Evolutionary conservation across 164 flowering plant genomes (phyloP).

Genomic region (Cinnamomum micranthum): DNA sequence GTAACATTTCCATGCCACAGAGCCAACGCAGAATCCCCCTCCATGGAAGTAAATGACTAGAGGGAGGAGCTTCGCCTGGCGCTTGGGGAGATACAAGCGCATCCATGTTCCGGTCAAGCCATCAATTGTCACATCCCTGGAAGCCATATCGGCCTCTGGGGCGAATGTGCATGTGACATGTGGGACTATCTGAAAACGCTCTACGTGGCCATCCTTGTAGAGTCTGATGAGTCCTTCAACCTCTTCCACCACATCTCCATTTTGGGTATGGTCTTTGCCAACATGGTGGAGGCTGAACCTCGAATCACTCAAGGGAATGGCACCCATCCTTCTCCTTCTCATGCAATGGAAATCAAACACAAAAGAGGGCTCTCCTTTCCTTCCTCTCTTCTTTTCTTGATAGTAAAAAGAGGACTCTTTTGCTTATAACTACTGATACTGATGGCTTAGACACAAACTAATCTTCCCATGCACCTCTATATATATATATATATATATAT

Average conservation of each 20-base stretch:
- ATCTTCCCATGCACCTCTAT: background rate
- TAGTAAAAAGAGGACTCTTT: too few species aligned
- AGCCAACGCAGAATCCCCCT: conserved; percentile 63
- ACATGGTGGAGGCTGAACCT: conserved; percentile 16
- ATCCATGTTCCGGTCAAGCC: conserved; percentile 37
- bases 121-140: conserved; percentile 44
- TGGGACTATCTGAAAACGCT: conserved; percentile 45
- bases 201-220: conserved; percentile 54
- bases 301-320: conserved; percentile 28
- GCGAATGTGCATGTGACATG: conserved; percentile 25
- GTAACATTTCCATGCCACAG: conserved; percentile 59
- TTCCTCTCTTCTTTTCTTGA: too few species aligned
- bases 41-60: conserved; percentile 59
- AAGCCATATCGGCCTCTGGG: conserved; percentile 32
- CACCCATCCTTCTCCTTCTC: conserved; percentile 35
- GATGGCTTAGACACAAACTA: background rate
- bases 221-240: conserved; percentile 48
- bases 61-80: conserved; percentile 25
- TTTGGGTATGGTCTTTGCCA: conserved; percentile 18
- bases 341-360: background rate
- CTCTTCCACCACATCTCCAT: conserved; percentile 32
- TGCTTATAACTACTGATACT: background rate
- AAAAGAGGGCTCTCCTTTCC: background rate
- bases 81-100: conserved; percentile 42
- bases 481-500: too few species aligned